A percentile compares a stretch with the other conserved stretches of the same genome.
Conservation (phyloP, 1,139 yeast species). For the Pichia sp. region DNA sequence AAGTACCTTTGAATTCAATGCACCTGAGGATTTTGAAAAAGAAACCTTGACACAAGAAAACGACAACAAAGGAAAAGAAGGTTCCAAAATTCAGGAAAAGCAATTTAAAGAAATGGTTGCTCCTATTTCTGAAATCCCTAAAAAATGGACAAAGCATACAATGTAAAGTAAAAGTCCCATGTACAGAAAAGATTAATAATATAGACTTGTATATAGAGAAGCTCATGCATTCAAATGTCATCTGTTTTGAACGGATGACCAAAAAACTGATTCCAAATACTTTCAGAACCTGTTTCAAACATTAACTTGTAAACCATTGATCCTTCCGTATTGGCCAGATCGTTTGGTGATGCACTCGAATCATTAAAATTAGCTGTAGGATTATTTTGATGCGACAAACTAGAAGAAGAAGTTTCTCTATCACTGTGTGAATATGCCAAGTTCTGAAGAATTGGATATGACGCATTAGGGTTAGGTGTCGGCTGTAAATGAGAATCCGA, state of each 20-base stretch:
- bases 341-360: not conserved
- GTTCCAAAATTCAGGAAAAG: not conserved
- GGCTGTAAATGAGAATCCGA: too few relatives aligned
- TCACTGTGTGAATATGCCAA: too few relatives aligned
- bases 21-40: constrained; percentile 4
- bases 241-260: constrained; percentile 28
- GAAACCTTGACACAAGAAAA: not conserved
- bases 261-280: constrained; percentile 75
- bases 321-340: constrained; percentile 33
- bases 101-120: not conserved
- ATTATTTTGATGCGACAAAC: not conserved
- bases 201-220: not conserved
- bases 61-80: not conserved
- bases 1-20: constrained; percentile 1
- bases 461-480: too few relatives aligned
- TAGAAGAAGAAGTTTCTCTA: too few relatives aligned
- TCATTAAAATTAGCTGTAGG: not conserved
- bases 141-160: constrained; percentile 11
- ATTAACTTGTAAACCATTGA: constrained; percentile 54
- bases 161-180: not conserved
- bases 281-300: constrained; percentile 58
- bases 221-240: constrained; percentile 5
- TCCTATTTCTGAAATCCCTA: constrained; percentile 2
- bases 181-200: too few relatives aligned
- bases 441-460: too few relatives aligned